Base-by-base conservation (phyloP, 352 stramenopile genomes). In the Globisporangium nodosum region DNA sequence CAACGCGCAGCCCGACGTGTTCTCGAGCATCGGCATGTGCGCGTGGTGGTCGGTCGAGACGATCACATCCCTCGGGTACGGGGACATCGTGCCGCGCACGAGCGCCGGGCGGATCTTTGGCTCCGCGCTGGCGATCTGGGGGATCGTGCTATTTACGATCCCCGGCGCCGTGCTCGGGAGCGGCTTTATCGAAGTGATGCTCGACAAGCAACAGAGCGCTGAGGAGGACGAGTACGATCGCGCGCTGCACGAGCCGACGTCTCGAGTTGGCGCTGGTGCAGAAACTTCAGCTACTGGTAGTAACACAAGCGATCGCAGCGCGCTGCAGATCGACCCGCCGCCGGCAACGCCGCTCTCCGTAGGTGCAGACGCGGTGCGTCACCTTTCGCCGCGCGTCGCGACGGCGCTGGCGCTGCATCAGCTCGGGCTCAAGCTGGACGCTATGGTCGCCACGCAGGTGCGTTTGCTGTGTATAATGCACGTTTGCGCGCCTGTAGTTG, bases 141-240 rank as follows among this genome's bases (percentile, higher is more conserved):
- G 78, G 0, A 75, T 85, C 39, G 61, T 87, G 15, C 58, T 88
- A n/a, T 88, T 88, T 51, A 74, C 76, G 15, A 85, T 88, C 50
- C 78, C 78, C 9, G 78, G 76, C 4, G 78, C 74, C 3, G 69
- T 88, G 15, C 56, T 88, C 2, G 68, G 76, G 21, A 87, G 76
- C 24, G 74, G 76, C 18, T 88, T 88, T 52, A 81, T 88, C 49
- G 78, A 88, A 47, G 71, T 87, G 2, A 86, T 88, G 76, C 68
- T 88, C 45, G 74, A 87, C 47, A 82, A 85, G 52, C 76, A 88
- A 66, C 71, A 63, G 20, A 56, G 67, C 30, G 66, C 79, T 15
- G 70, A 83, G 33, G 69, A 69, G 9, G 66, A 78, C 33, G 64
- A 65, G 43, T 81, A 73, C 45, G 76, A 58, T 37, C 58, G 73